These are phyloP conservation scores for Septoria petroselini DNA, from an alignment of 2,329 filamentous ascomycete genomes.

Conservation along the genomic window DNA sequence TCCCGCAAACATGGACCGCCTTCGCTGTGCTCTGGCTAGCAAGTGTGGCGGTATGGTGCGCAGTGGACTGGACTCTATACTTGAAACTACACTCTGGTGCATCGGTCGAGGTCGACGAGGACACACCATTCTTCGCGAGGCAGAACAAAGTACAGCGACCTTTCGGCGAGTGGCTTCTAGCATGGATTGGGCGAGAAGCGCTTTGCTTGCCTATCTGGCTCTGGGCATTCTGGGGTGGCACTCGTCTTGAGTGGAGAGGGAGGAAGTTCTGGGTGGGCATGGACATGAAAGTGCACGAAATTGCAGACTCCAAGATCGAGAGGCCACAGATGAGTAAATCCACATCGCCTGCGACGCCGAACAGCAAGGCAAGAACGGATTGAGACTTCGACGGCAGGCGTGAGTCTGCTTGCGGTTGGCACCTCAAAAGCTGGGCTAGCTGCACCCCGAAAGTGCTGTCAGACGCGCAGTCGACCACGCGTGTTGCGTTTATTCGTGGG, in stretches of 20 bases:
- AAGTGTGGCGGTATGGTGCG: constrained; percentile 68
- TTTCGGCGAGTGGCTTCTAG: constrained; percentile 68
- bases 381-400: background rate
- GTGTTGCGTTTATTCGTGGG: too few relatives aligned
- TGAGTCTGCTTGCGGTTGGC: too few relatives aligned
- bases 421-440: too few relatives aligned
- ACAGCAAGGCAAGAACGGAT: constrained; percentile 13
- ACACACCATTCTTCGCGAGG: constrained; percentile 71
- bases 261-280: constrained; percentile 75
- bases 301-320: constrained; percentile 14
- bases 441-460: too few relatives aligned
- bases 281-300: constrained; percentile 73
- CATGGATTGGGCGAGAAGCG: constrained; percentile 81
- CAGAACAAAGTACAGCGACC: constrained; percentile 51
- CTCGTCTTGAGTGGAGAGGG: constrained; percentile 83
- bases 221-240: constrained; percentile 84
- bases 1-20: constrained; percentile 64
- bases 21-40: constrained; percentile 65
- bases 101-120: constrained; percentile 66
- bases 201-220: constrained; percentile 86
- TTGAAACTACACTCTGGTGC: constrained; percentile 68
- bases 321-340: background rate
- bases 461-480: too few relatives aligned
- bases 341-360: background rate
- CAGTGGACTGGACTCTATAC: constrained; percentile 71